A percentile compares a stretch with the other conserved stretches of the same genome.
Conservation (phyloP, 805 yeast genomes). For the Zygosaccharomyces bailii region DNA sequence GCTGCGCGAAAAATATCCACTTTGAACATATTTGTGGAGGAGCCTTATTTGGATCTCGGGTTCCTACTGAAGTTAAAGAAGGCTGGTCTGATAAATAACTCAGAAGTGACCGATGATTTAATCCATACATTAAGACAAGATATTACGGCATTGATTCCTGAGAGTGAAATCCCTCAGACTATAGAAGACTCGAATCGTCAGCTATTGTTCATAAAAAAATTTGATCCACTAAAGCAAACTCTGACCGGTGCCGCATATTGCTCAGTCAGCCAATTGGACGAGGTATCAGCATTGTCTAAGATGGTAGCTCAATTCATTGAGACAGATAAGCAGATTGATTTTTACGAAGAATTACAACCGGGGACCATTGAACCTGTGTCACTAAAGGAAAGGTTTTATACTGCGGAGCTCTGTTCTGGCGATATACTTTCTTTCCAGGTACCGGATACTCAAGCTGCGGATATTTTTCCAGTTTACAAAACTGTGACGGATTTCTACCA, state of each 20-base stretch:
- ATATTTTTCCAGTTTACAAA: conserved; percentile 35
- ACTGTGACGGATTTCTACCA: conserved; percentile 47
- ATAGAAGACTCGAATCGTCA: conserved; percentile 15
- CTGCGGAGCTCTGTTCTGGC: conserved; percentile 61
- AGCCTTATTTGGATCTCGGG: conserved; percentile 38
- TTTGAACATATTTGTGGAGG: conserved; percentile 65
- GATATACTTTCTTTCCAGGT: conserved; percentile 51
- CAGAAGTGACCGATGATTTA: conserved; percentile 20
- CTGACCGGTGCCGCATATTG: conserved; percentile 66
- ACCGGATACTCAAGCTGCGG: conserved; percentile 13
- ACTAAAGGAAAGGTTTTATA: conserved; percentile 42
- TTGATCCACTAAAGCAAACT: conserved; percentile 52
- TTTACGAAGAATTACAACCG: conserved; percentile 62
- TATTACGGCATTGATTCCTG: conserved; percentile 12
- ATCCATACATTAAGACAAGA: conserved; percentile 25
- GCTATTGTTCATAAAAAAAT: conserved; percentile 57
- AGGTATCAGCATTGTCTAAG: conserved; percentile 41
- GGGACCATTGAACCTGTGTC: conserved; percentile 46
- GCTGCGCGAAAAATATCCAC: conserved; percentile 43
- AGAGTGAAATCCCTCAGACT: conserved; percentile 14
- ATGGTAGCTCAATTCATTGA: conserved; percentile 43
- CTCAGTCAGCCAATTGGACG: conserved; percentile 47
- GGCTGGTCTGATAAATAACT: conserved; percentile 11
- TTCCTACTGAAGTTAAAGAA: conserved; percentile 21
- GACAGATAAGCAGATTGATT: conserved; percentile 36